Evolutionary conservation across 192 early-diverging fungal genomes (phyloP).

Genomic region (Mortierella antarctica): DNA sequence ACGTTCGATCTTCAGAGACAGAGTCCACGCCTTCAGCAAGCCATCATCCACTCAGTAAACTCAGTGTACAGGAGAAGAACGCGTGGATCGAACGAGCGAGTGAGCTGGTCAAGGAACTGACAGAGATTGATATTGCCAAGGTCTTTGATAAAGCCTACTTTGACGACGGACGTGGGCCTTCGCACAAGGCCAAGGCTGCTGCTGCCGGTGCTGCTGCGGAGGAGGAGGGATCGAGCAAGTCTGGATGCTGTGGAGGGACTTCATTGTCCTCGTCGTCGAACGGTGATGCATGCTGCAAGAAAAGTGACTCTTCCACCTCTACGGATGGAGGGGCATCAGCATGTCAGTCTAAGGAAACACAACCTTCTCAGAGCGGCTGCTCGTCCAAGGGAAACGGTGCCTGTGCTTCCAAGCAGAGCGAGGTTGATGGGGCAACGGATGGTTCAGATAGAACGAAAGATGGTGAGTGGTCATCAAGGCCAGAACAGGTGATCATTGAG

Average conservation of each 20-base stretch:
- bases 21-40: background rate
- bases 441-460: background rate
- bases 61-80: conserved; percentile 2
- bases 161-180: conserved; percentile 21
- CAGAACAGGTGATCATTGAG: conserved; percentile 29
- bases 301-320: background rate
- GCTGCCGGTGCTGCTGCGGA: too few relatives aligned
- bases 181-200: background rate
- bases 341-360: background rate
- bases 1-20: conserved; percentile 14
- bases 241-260: conserved; percentile 28
- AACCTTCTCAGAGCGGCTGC: conserved; percentile 7
- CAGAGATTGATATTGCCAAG: conserved; percentile 36
- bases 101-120: conserved; percentile 32
- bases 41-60: background rate
- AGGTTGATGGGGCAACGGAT: background rate
- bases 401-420: conserved; percentile 3
- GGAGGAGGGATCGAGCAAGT: background rate
- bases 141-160: conserved; percentile 53
- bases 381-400: background rate
- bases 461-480: conserved; percentile 8
- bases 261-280: background rate
- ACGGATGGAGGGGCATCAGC: background rate
- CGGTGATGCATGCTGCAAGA: conserved; percentile 22
- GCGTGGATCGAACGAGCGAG: conserved; percentile 23